Evolutionary conservation across 331 rosid genomes (phyloP).

Genomic region (Acacia concinna): DNA sequence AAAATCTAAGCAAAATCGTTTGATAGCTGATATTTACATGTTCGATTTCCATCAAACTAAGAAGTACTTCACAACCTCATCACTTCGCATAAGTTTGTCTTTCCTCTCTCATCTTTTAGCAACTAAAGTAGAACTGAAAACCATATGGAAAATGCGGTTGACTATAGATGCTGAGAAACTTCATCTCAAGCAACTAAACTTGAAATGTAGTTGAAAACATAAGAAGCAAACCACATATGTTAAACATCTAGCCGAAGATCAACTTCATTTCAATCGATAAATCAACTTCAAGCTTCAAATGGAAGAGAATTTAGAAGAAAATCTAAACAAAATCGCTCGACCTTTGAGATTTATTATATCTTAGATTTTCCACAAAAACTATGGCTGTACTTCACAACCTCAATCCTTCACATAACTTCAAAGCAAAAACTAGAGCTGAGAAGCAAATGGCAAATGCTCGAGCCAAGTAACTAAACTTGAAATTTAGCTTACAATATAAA

Average conservation of each 20-base stretch:
- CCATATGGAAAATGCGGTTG: conserved; percentile 5
- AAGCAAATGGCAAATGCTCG: conserved; percentile 8
- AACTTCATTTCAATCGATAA: conserved; percentile 20
- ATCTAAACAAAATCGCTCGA: conserved; percentile 1
- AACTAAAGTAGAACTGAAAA: background rate
- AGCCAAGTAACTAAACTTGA: background rate
- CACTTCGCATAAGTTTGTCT: conserved; percentile 8
- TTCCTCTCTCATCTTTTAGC: background rate
- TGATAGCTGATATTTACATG: conserved; percentile 8
- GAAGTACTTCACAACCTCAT: background rate
- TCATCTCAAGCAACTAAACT: background rate
- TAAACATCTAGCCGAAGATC: background rate
- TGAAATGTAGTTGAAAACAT: conserved; percentile 31
- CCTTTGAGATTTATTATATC: background rate
- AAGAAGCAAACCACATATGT: background rate
- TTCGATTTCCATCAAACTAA: conserved; percentile 9
- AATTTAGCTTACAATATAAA: conserved; percentile 30
- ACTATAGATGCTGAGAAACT: conserved; percentile 29
- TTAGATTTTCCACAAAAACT: background rate
- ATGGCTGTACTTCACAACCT: background rate
- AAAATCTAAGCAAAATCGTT: background rate
- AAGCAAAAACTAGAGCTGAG: background rate
- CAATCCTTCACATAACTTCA: background rate
- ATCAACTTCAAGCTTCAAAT: conserved; percentile 28
- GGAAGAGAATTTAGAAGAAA: background rate